Percentiles rank a stretch among this genome's conserved stretches.
Conservation (phyloP, 2,329 filamentous ascomycete species). For the Lachnellula willkommii region DNA sequence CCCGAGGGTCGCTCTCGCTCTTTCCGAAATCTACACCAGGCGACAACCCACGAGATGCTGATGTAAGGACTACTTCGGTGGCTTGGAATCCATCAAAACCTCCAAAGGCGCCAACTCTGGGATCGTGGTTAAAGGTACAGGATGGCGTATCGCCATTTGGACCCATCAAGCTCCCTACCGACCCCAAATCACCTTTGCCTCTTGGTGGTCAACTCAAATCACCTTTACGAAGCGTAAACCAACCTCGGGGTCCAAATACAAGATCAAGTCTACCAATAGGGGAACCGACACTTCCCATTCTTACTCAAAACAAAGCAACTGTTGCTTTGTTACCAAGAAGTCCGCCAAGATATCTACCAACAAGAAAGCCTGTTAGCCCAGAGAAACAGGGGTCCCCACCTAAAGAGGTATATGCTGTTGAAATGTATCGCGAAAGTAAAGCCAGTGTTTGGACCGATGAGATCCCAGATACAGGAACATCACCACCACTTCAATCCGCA, state of each 20-base stretch:
- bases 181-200: slow-evolving; percentile 10
- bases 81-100: slow-evolving; percentile 26
- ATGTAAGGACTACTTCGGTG: slow-evolving; percentile 22
- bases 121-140: slow-evolving; percentile 24
- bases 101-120: slow-evolving; percentile 21
- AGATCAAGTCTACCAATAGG: neutral
- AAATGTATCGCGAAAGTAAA: slow-evolving; percentile 19
- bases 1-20: slow-evolving; percentile 13
- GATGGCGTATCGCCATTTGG: slow-evolving; percentile 22
- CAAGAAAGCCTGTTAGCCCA: neutral
- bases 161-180: slow-evolving; percentile 21
- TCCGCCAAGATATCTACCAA: neutral
- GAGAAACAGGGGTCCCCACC: neutral
- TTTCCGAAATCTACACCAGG: slow-evolving; percentile 8
- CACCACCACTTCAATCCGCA: slow-evolving; percentile 10
- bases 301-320: neutral
- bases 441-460: slow-evolving; percentile 28
- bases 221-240: slow-evolving; percentile 10
- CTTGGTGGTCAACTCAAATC: slow-evolving; percentile 25
- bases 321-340: neutral
- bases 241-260: neutral
- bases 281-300: neutral
- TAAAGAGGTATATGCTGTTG: neutral
- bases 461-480: slow-evolving; percentile 7
- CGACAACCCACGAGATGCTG: slow-evolving; percentile 3